Evolutionary conservation across 768 basidiomycete species (phyloP).

Genomic region (Calocybe gangraenosa): DNA sequence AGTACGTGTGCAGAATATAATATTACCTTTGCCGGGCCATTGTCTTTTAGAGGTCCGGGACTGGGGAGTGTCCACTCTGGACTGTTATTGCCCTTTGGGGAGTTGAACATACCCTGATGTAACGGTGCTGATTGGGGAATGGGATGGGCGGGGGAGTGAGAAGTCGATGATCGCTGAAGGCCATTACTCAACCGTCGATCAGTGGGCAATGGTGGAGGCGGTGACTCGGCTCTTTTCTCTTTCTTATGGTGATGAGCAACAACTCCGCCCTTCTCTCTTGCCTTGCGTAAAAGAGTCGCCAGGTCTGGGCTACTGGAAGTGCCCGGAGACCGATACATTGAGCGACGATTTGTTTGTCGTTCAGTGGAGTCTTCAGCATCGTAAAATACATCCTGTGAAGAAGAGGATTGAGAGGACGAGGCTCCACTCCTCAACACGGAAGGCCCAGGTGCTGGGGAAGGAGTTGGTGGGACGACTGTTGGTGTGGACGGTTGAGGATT

Average conservation of each 20-base stretch:
- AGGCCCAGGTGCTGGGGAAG: slow-evolving; percentile 40
- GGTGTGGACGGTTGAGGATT: slow-evolving; percentile 53
- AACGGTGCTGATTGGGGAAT: slow-evolving; percentile 26
- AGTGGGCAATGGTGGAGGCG: slow-evolving; percentile 42
- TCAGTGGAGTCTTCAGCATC: slow-evolving; percentile 60
- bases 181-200: slow-evolving; percentile 25
- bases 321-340: slow-evolving; percentile 83
- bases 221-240: slow-evolving; percentile 29
- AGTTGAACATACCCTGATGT: slow-evolving; percentile 29
- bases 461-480: slow-evolving; percentile 63
- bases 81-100: slow-evolving; percentile 13
- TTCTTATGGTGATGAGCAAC: slow-evolving; percentile 28
- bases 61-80: slow-evolving; percentile 48
- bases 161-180: slow-evolving; percentile 42
- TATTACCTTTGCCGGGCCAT: slow-evolving; percentile 45
- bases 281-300: slow-evolving; percentile 80
- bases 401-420: slow-evolving; percentile 44
- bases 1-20: not conserved
- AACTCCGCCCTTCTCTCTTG: slow-evolving; percentile 61
- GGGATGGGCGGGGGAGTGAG: slow-evolving; percentile 23
- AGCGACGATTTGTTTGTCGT: slow-evolving; percentile 71
- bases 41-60: slow-evolving; percentile 39
- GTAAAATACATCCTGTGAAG: slow-evolving; percentile 55
- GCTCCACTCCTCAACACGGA: slow-evolving; percentile 26
- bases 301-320: slow-evolving; percentile 92